Evolutionary conservation across 2,329 filamentous ascomycete genomes (phyloP), one percentile per base, ranked within the genome.

Genomic region (Aspergillus vadensis): DNA sequence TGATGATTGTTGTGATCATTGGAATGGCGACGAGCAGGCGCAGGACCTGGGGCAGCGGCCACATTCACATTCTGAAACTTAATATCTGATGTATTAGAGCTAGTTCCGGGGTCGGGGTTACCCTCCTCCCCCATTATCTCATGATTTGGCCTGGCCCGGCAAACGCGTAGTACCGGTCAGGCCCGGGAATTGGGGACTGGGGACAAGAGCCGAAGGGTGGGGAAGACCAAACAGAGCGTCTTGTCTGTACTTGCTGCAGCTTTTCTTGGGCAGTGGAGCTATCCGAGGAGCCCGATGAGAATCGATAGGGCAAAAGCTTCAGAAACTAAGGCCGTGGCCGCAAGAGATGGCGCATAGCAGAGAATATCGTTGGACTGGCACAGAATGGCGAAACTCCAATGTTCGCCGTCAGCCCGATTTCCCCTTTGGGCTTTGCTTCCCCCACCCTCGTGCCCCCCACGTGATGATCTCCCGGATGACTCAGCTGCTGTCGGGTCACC

Each of bases 61-160:
- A 47, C 38, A 32, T 55, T 59, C 53, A 57, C 44, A 32, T 25
- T 47, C n/a, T 62, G 59, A 17, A 38, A 48, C 38, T 49, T 57
- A 49, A 59, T 30, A 36, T 58, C 54, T 53, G 61, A 25, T 32
- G 59, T 47, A 43, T 59, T 47, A 43, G 39, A 52, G 17, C 27
- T 54, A 30, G 60, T 52, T 43, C 52, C 61, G 39, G 60, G 38
- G 52, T 63, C 53, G 51, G 62, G 60, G 58, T 59, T 56, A 55
- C 61, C 63, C 62, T 69, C 68, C 64, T 69, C 70, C 60, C 66
- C 65, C 71, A 72, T 74, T 52, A 55, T 72, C 62, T 69, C 71
- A 72, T 72, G 60, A 60, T 64, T 60, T 58, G 60, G 55, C 48
- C 55, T 39, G 27, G 53, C 47, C 59, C 51, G 57, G 47, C 21